Conservation (phyloP, 208 protist species). For the Histomonas meleagridis region DNA sequence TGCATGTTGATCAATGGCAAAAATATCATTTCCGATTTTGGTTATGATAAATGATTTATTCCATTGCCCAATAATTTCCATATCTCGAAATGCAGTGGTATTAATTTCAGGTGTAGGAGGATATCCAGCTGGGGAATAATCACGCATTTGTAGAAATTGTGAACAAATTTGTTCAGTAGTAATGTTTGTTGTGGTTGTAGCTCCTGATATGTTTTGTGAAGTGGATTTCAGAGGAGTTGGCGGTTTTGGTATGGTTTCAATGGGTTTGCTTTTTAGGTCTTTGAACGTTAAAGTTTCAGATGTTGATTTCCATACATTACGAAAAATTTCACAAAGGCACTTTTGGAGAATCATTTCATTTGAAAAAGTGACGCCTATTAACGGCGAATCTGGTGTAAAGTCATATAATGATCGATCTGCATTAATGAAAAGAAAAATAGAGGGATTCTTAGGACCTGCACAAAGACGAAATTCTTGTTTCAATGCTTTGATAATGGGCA, state of each 20-base stretch:
- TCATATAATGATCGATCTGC: background rate
- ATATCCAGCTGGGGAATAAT: background rate
- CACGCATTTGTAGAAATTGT: background rate
- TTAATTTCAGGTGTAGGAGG: background rate
- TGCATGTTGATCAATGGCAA: constrained; percentile 13
- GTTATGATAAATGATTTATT: constrained; percentile 29
- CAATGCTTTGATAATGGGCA: background rate
- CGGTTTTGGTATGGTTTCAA: background rate
- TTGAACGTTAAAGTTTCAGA: background rate
- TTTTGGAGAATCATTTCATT: background rate
- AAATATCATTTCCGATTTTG: background rate
- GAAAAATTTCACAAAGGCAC: background rate
- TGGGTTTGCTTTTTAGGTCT: background rate
- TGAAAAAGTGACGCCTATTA: background rate
- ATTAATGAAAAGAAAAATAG: background rate
- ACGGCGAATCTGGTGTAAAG: background rate
- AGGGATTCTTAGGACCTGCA: background rate
- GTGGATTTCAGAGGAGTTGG: background rate
- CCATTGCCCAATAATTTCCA: constrained; percentile 35
- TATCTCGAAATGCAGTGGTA: background rate
- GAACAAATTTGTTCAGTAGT: background rate
- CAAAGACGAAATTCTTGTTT: constrained; percentile 3
- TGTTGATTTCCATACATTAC: background rate
- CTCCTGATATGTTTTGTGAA: background rate
- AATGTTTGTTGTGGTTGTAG: background rate